These are phyloP conservation scores for Boletus patriciae DNA, from an alignment of 768 basidiomycete genomes.

Conservation along the genomic window DNA sequence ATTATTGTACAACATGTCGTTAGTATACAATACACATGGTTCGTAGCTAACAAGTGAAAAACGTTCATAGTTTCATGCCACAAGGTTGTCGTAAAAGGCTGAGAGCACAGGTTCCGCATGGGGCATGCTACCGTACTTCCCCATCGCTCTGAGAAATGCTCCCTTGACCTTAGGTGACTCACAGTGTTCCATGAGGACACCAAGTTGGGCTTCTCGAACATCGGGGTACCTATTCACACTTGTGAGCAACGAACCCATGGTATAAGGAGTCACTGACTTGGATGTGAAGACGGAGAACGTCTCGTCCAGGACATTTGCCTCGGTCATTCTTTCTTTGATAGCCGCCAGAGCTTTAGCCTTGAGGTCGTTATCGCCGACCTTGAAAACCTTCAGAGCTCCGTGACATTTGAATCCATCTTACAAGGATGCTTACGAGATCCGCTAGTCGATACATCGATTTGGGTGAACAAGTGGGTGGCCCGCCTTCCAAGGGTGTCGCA, in stretches of 20 bases:
- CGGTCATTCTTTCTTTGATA: slow-evolving; percentile 15
- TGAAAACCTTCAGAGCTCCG: neutral
- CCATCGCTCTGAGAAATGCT: slow-evolving; percentile 11
- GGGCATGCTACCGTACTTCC: neutral
- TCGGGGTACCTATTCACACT: slow-evolving; percentile 14
- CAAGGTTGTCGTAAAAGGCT: slow-evolving; percentile 17
- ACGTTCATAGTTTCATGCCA: neutral
- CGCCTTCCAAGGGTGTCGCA: neutral
- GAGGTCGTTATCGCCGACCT: slow-evolving; percentile 22
- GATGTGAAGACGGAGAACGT: slow-evolving; percentile 30
- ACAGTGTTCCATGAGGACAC: slow-evolving; percentile 8
- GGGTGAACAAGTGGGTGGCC: slow-evolving; percentile 29
- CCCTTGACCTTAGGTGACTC: slow-evolving; percentile 15
- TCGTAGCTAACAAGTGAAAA: neutral
- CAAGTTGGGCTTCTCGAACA: slow-evolving; percentile 19
- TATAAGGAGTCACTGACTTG: slow-evolving; percentile 10
- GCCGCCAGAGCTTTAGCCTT: slow-evolving; percentile 18
- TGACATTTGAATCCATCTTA: neutral
- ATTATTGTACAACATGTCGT: no score
- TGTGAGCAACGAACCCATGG: neutral
- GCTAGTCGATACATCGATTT: slow-evolving; percentile 41
- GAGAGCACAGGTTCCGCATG: slow-evolving; percentile 15
- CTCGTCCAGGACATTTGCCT: slow-evolving; percentile 26
- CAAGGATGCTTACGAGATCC: slow-evolving; percentile 23
- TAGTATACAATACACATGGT: no score